These are phyloP conservation scores for Phytophthora pini DNA, from an alignment of 352 stramenopile genomes.

Conservation along the genomic window DNA sequence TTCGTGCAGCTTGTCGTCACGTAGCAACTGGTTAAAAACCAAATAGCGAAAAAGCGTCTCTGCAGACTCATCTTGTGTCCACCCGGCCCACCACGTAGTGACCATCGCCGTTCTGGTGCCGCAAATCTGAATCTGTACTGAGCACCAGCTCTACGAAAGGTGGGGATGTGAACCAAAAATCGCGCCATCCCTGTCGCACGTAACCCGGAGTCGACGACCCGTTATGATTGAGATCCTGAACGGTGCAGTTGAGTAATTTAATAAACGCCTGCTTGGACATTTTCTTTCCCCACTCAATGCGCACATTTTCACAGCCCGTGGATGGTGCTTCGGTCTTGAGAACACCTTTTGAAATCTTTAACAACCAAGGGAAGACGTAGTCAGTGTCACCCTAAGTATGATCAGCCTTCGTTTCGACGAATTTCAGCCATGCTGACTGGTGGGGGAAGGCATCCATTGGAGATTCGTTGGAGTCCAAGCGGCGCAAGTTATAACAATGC, in stretches of 20 bases:
- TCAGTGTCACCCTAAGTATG: conserved; percentile 12
- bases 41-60: conserved; percentile 16
- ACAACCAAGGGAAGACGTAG: conserved; percentile 12
- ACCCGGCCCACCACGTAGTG: conserved; percentile 12
- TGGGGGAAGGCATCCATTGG: conserved; percentile 7
- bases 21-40: conserved; percentile 25
- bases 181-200: conserved; percentile 1
- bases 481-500: conserved; percentile 15
- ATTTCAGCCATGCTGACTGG: not conserved
- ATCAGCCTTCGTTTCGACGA: conserved; percentile 3
- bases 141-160: conserved; percentile 10
- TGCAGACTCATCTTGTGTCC: conserved; percentile 16
- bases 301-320: conserved; percentile 12
- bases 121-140: conserved; percentile 29
- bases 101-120: conserved; percentile 2
- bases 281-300: conserved; percentile 17
- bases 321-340: not conserved
- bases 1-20: conserved; percentile 32
- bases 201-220: not conserved
- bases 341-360: conserved; percentile 7
- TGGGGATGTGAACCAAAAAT: conserved; percentile 16
- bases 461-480: conserved; percentile 1
- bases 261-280: conserved; percentile 15
- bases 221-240: conserved; percentile 11
- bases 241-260: conserved; percentile 13